Percentiles rank a stretch among this genome's conserved stretches.
Evolutionary conservation across 352 stramenopile genomes (phyloP).

Genomic region (Phytophthora hybrid): DNA sequence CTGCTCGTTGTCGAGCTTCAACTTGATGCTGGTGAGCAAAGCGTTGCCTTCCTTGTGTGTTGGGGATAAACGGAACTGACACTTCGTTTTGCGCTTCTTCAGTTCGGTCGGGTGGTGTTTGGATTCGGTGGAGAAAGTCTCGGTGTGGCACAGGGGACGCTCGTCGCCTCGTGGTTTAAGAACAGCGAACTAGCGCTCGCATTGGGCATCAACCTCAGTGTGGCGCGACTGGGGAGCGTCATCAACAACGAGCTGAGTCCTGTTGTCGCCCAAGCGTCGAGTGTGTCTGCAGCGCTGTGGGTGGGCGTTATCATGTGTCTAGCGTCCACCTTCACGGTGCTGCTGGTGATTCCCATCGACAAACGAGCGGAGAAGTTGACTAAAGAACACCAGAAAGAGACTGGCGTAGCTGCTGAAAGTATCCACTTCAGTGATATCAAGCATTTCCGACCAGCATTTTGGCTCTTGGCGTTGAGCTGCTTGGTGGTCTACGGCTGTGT

Average conservation of each 20-base stretch:
- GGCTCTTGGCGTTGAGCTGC: conserved; percentile 91
- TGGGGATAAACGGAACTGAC: conserved; percentile 6
- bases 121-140: conserved; percentile 93
- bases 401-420: conserved; percentile 38
- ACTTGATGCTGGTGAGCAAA: conserved; percentile 72
- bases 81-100: conserved; percentile 6
- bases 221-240: conserved; percentile 91
- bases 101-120: conserved; percentile 92
- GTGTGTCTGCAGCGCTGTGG: conserved; percentile 85
- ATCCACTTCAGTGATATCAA: conserved; percentile 82
- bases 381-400: conserved; percentile 36
- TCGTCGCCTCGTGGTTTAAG: conserved; percentile 94
- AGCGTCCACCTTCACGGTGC: conserved; percentile 67
- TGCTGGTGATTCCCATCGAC: conserved; percentile 88
- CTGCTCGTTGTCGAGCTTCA: conserved; percentile 79
- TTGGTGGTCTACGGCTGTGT: conserved; percentile 94
- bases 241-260: conserved; percentile 94
- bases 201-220: conserved; percentile 93
- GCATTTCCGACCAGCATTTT: conserved; percentile 88
- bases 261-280: conserved; percentile 67
- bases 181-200: conserved; percentile 93
- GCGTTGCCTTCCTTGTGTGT: not conserved
- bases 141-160: conserved; percentile 90
- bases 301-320: conserved; percentile 87
- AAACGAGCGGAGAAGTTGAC: conserved; percentile 54